These are phyloP conservation scores for Colletotrichum sp. DNA, from an alignment of 2,329 filamentous ascomycete genomes.

Conservation along the genomic window DNA sequence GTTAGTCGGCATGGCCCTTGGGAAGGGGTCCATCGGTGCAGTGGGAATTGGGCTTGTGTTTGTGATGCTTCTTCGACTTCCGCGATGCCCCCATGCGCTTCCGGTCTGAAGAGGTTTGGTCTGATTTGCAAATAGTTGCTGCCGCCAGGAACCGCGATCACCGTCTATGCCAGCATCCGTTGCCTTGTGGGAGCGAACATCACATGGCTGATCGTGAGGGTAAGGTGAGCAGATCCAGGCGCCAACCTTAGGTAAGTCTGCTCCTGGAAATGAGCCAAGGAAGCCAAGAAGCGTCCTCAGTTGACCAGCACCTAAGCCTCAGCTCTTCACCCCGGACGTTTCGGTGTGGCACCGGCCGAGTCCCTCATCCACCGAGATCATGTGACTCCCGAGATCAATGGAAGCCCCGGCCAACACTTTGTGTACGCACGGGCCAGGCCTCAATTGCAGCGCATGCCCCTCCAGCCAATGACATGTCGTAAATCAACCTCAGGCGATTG, in stretches of 20 bases:
- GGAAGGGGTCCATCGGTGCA: constrained; percentile 4
- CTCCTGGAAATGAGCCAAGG: neutral
- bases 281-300: neutral
- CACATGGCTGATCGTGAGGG: neutral
- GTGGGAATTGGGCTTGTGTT: neutral
- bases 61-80: neutral
- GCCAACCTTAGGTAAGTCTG: neutral
- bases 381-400: neutral
- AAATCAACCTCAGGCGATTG: neutral
- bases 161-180: neutral
- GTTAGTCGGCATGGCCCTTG: constrained; percentile 4
- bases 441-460: neutral
- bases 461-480: constrained; percentile 6
- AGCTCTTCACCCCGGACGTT: neutral
- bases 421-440: neutral
- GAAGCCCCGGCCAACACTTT: neutral
- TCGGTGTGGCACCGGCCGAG: neutral
- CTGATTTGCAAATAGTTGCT: neutral
- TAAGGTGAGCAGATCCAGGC: neutral
- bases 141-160: neutral
- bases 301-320: neutral
- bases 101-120: neutral
- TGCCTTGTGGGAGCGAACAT: neutral
- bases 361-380: neutral
- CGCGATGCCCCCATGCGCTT: neutral